These are phyloP conservation scores for Phoma sp. DNA, from an alignment of 2,329 filamentous ascomycete species.

Conservation along the genomic window DNA sequence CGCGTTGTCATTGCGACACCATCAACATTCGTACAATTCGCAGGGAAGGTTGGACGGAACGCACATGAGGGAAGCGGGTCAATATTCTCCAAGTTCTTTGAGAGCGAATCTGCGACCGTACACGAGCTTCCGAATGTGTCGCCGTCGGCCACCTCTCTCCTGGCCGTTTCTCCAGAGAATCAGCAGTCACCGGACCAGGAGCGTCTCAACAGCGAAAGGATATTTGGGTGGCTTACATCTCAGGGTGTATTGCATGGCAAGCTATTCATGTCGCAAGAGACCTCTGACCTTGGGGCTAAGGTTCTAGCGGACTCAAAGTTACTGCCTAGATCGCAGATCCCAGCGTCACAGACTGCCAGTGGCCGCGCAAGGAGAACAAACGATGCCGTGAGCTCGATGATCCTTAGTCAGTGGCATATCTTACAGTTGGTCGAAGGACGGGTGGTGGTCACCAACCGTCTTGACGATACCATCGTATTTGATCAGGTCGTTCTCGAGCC, in stretches of 20 bases:
- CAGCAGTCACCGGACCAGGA: slow-evolving; percentile 59
- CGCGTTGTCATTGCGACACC: slow-evolving; percentile 82
- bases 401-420: slow-evolving; percentile 93
- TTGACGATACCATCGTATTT: slow-evolving; percentile 85
- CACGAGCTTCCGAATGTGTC: slow-evolving; percentile 73
- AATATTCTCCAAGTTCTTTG: slow-evolving; percentile 87
- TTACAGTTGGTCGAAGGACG: slow-evolving; percentile 81
- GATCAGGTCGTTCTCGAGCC: slow-evolving; percentile 85
- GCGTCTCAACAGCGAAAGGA: slow-evolving; percentile 68
- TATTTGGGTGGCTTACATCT: slow-evolving; percentile 88
- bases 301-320: slow-evolving; percentile 82
- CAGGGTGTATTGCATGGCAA: slow-evolving; percentile 90
- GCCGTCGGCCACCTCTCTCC: slow-evolving; percentile 65
- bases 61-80: slow-evolving; percentile 80
- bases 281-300: slow-evolving; percentile 71
- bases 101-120: slow-evolving; percentile 78
- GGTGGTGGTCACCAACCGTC: slow-evolving; percentile 82
- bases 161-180: slow-evolving; percentile 78
- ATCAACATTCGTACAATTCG: slow-evolving; percentile 78
- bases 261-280: slow-evolving; percentile 67
- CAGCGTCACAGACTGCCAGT: slow-evolving; percentile 68
- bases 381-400: slow-evolving; percentile 79
- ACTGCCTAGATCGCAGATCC: slow-evolving; percentile 75
- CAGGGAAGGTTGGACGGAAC: slow-evolving; percentile 75
- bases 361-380: slow-evolving; percentile 70